Conservation (phyloP, 2,329 filamentous ascomycete species). For the Pestalotiopsis sp. region DNA sequence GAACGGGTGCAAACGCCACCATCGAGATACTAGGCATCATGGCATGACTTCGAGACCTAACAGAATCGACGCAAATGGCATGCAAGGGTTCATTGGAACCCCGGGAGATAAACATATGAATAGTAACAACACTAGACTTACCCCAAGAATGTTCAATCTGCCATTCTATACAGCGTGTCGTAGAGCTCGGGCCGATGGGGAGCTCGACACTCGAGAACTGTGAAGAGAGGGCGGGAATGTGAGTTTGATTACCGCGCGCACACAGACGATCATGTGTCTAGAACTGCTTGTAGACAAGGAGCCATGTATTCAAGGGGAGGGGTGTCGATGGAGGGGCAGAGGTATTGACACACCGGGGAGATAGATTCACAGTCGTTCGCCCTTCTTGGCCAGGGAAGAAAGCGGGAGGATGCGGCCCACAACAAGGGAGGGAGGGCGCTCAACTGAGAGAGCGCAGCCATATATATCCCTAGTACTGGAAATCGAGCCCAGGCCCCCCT, state of each 20-base stretch:
- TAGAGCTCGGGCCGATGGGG: conserved; percentile 22
- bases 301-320: conserved; percentile 21
- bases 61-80: conserved; percentile 26
- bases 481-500: conserved; percentile 28
- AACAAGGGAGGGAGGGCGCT: conserved; percentile 8
- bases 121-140: conserved; percentile 25
- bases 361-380: conserved; percentile 3
- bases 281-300: conserved; percentile 24
- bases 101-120: conserved; percentile 20
- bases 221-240: conserved; percentile 30
- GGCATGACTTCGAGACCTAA: conserved; percentile 12
- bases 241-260: conserved; percentile 33
- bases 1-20: conserved; percentile 31
- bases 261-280: conserved; percentile 29
- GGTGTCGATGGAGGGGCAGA: conserved; percentile 19
- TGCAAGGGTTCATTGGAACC: conserved; percentile 30
- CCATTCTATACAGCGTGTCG: conserved; percentile 20
- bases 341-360: conserved; percentile 22
- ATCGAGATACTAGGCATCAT: conserved; percentile 22
- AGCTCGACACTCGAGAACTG: conserved; percentile 10
- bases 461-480: conserved; percentile 20
- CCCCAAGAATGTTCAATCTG: conserved; percentile 35
- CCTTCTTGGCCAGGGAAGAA: conserved; percentile 19
- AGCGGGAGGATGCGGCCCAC: conserved; percentile 1
- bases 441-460: neutral